Evolutionary conservation across 106 monocot species (phyloP), one percentile per base, ranked within the genome.

Genomic region (Chionographis japonica): DNA sequence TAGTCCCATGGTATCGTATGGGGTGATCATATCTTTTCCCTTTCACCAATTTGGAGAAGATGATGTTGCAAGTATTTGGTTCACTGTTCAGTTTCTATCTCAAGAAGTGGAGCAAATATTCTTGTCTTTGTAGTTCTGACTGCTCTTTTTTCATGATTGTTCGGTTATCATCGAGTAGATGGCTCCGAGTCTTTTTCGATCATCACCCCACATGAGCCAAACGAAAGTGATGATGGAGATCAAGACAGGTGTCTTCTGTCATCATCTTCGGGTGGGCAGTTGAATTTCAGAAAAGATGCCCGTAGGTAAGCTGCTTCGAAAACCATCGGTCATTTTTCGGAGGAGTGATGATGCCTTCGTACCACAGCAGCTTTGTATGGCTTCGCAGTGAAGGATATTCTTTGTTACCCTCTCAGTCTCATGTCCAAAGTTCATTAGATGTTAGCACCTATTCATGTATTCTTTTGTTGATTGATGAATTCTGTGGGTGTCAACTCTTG

Each of bases 201-300:
- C 9, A 72, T 74, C 9, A 55, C 84, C 16, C 56, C 82, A 13
- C 78, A 70, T 55, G 89, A 86, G 4, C 77, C 52, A 35, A 60
- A 60, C 4, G 88, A 90, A 18, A 88, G 88, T 62, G 90, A 90
- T 12, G 95, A 97, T 68, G 58, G 78, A 3, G 89, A 92, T 57
- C 89, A 84, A 81, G 92, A 85, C 35, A 97, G 56, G 60, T 74
- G 73, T 73, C 85, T 95, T 54, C 86, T 89, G 16, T 85, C 68
- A n/a, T 62, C 77, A 27, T 74, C 88, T 51, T 76, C 74, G 35
- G 71, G 52, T 63, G 71, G 54, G 56, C 80, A 84, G 36, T 67
- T 85, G 13, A 61, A 60, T 20, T 70, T 86, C 52, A 71, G 83
- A 20, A 93, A 85, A 62, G 83, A 89, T 65, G 37, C 50, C 60